These are phyloP conservation scores for Biancaea sappan DNA, from an alignment of 306 rosid genomes.

Conservation along the genomic window DNA sequence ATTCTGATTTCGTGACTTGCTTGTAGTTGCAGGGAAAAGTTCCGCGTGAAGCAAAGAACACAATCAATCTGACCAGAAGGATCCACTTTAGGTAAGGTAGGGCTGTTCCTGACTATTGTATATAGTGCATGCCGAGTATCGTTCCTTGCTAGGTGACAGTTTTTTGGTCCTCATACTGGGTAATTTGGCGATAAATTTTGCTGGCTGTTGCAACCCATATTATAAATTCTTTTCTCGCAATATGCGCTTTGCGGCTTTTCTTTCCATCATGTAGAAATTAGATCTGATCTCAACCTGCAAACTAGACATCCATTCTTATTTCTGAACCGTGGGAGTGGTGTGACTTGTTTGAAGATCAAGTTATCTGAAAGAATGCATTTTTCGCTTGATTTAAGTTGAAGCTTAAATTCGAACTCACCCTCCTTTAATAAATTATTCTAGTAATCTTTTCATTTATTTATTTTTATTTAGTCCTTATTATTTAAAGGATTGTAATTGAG, in stretches of 20 bases:
- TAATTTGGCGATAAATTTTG: conserved; percentile 25
- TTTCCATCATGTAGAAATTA: neutral
- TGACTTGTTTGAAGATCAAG: neutral
- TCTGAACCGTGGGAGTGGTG: neutral
- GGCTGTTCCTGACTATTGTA: conserved; percentile 27
- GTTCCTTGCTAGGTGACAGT: neutral
- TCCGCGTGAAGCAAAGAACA: conserved; percentile 3
- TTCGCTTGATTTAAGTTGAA: too few relatives aligned
- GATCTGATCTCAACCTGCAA: neutral
- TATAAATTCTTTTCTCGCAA: neutral
- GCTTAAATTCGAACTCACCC: too few relatives aligned
- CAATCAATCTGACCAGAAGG: conserved; percentile 33
- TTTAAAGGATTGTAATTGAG: too few relatives aligned
- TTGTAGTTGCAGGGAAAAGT: conserved; percentile 48
- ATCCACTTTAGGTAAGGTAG: conserved; percentile 43
- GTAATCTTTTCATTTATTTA: too few relatives aligned
- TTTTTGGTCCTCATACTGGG: neutral
- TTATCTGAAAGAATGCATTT: too few relatives aligned
- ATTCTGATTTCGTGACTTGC: neutral
- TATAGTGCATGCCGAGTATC: conserved; percentile 21
- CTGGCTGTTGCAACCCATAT: neutral
- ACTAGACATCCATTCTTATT: neutral
- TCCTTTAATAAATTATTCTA: too few relatives aligned
- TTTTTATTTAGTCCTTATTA: too few relatives aligned
- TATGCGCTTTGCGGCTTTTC: neutral